A percentile compares a stretch with the other conserved stretches of the same genome.
Conservation (phyloP, 371 early-diverging fungal genomes). For the Funneliformis caledonium region DNA sequence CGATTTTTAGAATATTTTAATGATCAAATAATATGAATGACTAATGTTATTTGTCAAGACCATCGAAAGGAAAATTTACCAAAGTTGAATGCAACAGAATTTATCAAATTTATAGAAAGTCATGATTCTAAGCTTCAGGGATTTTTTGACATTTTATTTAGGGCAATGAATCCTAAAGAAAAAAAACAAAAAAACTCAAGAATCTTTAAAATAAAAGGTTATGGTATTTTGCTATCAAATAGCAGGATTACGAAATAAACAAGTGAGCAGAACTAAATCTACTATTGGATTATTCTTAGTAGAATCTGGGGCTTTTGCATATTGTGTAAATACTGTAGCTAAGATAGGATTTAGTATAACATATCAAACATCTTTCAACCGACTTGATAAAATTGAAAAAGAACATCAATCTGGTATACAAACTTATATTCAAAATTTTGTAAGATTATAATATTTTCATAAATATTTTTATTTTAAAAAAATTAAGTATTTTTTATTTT, state of each 20-base stretch:
- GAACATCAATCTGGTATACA: background rate
- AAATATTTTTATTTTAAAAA: too few species aligned
- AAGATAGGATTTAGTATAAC: background rate
- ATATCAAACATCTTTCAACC: background rate
- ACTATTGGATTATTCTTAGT: background rate
- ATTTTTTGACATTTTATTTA: slow-evolving; percentile 11
- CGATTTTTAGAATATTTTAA: background rate
- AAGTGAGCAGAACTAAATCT: background rate
- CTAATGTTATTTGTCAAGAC: background rate
- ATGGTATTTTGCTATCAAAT: background rate
- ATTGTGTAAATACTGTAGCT: background rate
- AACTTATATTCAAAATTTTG: background rate
- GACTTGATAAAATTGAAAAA: background rate
- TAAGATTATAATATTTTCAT: background rate
- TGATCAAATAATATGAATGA: background rate
- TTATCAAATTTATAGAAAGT: background rate
- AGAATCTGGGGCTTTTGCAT: background rate
- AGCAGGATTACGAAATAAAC: background rate
- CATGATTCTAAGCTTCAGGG: background rate
- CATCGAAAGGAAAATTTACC: background rate
- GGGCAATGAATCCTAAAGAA: background rate
- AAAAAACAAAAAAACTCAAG: background rate
- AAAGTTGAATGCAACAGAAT: background rate
- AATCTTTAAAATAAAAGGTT: background rate
- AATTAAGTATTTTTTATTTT: too few species aligned